Conservation (phyloP, 2,329 filamentous ascomycete species). For the Cladosporium sp. region DNA sequence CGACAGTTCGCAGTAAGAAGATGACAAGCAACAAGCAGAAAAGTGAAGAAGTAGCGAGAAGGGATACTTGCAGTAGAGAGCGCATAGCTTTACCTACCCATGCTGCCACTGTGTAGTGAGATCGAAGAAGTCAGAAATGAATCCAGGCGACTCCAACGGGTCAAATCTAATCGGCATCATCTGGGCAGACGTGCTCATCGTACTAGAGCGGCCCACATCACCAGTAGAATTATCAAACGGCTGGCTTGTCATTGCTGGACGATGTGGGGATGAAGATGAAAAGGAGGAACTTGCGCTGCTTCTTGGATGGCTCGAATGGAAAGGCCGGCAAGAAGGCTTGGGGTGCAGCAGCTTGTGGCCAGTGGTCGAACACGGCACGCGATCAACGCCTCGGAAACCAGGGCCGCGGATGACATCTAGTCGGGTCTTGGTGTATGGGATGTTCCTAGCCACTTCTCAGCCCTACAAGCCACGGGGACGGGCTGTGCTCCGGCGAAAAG, state of each 20-base stretch:
- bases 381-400: not conserved
- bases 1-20: not conserved
- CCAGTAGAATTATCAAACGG: not conserved
- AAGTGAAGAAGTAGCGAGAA: not conserved
- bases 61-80: not conserved
- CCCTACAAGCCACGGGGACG: not conserved
- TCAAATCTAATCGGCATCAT: not conserved
- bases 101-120: not conserved
- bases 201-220: not conserved
- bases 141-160: not conserved
- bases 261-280: conserved; percentile 4
- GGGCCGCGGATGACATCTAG: not conserved
- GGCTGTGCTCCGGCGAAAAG: not conserved
- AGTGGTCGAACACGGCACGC: not conserved
- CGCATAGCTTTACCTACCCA: not conserved
- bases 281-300: no score
- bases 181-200: no score
- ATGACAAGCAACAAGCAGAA: not conserved
- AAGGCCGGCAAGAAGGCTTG: not conserved
- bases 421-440: not conserved
- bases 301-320: no score
- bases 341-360: not conserved
- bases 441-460: not conserved
- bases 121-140: not conserved
- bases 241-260: not conserved